Evolutionary conservation across 306 rosid species (phyloP), one percentile per base, ranked within the genome.

Genomic region (Oemleria cerasiformis): DNA sequence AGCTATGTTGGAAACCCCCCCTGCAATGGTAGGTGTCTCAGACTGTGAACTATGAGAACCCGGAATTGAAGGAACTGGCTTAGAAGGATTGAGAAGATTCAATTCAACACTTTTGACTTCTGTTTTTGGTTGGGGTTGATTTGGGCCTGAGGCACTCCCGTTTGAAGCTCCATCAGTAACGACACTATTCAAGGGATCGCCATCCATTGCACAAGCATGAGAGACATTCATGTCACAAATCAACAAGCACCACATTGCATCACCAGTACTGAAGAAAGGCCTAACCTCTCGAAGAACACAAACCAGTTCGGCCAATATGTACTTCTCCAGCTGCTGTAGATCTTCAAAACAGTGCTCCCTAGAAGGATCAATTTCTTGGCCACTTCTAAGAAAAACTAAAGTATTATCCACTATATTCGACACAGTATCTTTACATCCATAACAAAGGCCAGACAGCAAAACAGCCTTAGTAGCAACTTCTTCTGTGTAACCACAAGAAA

Each of bases 171-270:
- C 81, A 76, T 80, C 89, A 75, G 73, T 66, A n/a, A 74, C 59
- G 68, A 81, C 74, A 79, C 76, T 73, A 65, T 77, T 75, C 62
- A 75, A 79, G 47, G 87, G 83, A 70, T 87, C 92, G 36, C 83
- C 77, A 4, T 86, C 89, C 92, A 88, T 80, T 64, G 95, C 92
- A 78, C 98, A 91, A 56, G 98, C 98, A 79, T 86, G 91, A 61
- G 96, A 86, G 40, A 91, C 87, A 59, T 85, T 86, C 98, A 91
- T 87, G 79, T 94, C 98, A 80, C 90, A 84, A 8, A 91, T 81
- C 70, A 94, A 80, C 81, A 94, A 81, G 78, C 88, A 85, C 98
- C 98, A 89, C 98, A 94, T 83, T 76, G 98, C 97, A 85, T 94
- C 98, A 23, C 97, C 97, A 20, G 81, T 73, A 84, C 95, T 94